Evolutionary conservation across 163 green algal genomes (phyloP), one percentile per base, ranked within the genome.

Genomic region (Chlorella variabilis): DNA sequence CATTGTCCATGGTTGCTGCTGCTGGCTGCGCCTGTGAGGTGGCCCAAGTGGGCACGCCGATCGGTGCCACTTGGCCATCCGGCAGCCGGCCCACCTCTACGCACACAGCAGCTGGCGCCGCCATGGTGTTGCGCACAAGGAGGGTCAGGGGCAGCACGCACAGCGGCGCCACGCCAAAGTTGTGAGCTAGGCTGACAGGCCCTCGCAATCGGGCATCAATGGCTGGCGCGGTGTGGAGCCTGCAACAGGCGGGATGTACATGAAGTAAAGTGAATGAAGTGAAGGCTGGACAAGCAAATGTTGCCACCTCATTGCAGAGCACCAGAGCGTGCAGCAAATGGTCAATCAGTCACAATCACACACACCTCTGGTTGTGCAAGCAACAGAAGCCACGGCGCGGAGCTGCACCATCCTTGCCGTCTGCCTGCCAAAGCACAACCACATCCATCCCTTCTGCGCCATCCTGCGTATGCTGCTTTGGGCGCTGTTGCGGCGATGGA

Each of bases 41-140:
- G 2, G 34, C 15, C 48, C 65, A 78, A 29, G 61, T 78, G 71
- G 71, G 67, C 13, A 67, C 18, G 8, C 23, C 65, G 23, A 45
- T 31, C 15, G 45, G 29, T 17, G 20, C n/a, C 11, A 45, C 9
- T 38, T 49, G 54, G 56, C 73, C 77, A 36, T 74, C 66, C 36
- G 33, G 25, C 61, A 36, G 34, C 25, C 71, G 63, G 1, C 83
- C 79, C 48, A 86, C 71, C 83, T 91, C 85, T 0, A 94, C 78
- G 13, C 69, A 74, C 65, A 93, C 39, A 8, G 71, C 68, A 6
- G 88, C 89, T 4, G 71, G 51, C 8, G 61, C 48, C 1, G 73
- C 77, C n/a, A 88, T 77, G 33, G 85, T 90, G 89, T 95, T 95
- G 71, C 84, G 78, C 79, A 94, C 45, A 21, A 33, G 45, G 27